A percentile compares a stretch with the other conserved stretches of the same genome.
Evolutionary conservation across 2,329 filamentous ascomycete species (phyloP).

Genomic region (Ophiostoma pallidulum): DNA sequence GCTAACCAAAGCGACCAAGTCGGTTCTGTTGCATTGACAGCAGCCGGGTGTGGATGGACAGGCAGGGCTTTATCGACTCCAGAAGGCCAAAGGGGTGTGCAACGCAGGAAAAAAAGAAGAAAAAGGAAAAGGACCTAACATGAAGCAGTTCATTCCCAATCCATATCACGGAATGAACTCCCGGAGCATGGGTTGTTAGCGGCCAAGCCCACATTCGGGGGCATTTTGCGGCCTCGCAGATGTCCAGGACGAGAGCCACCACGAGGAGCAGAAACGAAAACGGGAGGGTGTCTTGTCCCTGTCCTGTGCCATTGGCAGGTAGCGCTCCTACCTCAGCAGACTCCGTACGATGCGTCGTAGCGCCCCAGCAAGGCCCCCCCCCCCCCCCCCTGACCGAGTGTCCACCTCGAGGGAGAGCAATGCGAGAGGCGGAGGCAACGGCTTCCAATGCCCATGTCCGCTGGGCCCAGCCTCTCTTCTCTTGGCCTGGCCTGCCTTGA

Average conservation of each 20-base stretch:
- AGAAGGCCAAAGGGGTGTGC: too few relatives aligned
- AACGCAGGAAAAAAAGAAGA: not conserved
- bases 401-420: too few relatives aligned
- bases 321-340: too few relatives aligned
- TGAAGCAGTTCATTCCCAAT: not conserved
- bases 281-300: not conserved
- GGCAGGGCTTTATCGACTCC: not conserved
- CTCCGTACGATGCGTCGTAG: constrained; percentile 11
- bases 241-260: not conserved
- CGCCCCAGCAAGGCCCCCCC: not conserved
- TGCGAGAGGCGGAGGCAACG: too few relatives aligned
- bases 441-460: too few relatives aligned
- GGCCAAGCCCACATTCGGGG: not conserved
- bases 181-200: constrained; percentile 13
- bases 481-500: not conserved
- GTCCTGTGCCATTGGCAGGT: constrained; percentile 4
- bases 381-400: too few relatives aligned
- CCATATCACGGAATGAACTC: constrained; percentile 15
- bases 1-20: too few relatives aligned
- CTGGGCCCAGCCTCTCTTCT: too few relatives aligned
- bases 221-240: not conserved
- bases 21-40: not conserved
- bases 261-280: not conserved
- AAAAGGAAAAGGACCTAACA: too few relatives aligned
- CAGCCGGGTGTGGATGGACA: not conserved